Evolutionary conservation across 768 basidiomycete species (phyloP), one percentile per base, ranked within the genome.

Genomic region (Suillus luteus): DNA sequence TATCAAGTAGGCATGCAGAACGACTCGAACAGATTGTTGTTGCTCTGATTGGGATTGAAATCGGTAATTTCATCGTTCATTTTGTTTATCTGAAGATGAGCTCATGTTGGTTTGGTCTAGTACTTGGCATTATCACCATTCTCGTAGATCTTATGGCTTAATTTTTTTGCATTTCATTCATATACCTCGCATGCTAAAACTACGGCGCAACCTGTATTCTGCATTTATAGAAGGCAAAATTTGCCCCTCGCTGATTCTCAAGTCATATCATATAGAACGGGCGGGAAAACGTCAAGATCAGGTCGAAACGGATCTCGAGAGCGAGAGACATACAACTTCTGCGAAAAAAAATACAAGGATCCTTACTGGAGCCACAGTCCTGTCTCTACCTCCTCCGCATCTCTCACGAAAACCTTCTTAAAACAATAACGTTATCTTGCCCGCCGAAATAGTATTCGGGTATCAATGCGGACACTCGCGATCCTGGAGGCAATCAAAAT

Each of bases 1-100:
- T 96, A 31, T 93, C 93, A 33, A 94, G 89, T 67, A 87, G 88
- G 69, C 94, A 97, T 71, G 87, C 93, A 1, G 95, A 97, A 75
- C 85, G 93, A 31, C 82, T 97, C 9, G 95, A 97, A 75, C 92
- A 93, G 73, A 94, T 97, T 63, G 92, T 97, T 66, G 96, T 97
- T 66, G 88, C 86, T 58, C 81, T 97, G 62, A 96, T 97, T 72
- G 95, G 79, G 46, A 90, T 96, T 59, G 93, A 94, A 77, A 95
- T 95, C 62, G 85, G 91, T 92, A 63, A 60, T 78, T 40, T 24
- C 35, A 40, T 24, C 43, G 11, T 33, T 27, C 3, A 40, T 10
- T 49, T 35, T 10, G 19, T 46, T 54, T 17, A 7, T 31, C 31
- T 10, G 43, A n/a, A 10, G n/a, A 37, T 57, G 27, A 55, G 19